Base-by-base conservation (phyloP, 805 yeast genomes). In the Starmerella roubikii region DNA sequence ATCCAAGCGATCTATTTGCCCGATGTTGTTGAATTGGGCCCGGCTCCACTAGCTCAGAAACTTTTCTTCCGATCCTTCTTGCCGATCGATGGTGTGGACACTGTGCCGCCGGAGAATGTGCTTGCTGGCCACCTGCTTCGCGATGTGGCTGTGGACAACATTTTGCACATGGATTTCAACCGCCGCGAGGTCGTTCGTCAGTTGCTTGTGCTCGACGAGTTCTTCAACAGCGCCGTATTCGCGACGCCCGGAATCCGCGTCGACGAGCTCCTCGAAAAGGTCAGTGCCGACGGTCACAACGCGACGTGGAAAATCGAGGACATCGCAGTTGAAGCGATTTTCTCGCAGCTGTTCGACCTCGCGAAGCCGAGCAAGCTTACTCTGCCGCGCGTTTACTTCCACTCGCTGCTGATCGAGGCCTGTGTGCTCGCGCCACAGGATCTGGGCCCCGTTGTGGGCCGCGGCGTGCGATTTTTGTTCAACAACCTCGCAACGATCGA, bases 231-330 rank as follows among this genome's bases (percentile, higher is more conserved):
- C 10, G 71, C 70, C 29, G 52, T 67, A n/a, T 80, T 81, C 58
- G 72, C 83, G 1, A 69, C 71, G 31, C 72, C 91, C 1, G 93
- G 93, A 27, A 71, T 78, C 3, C 72, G 93, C 0, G 67, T 85
- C 42, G 94, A 85, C 49, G 35, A 35, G 20, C 24, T 45, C 19
- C 20, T 34, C 8, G 36, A 22, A 15, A 33, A 20, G 15, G 76
- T 74, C 44, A 63, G 60, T 19, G 62, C 64, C 17, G 37, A 35
- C 18, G 57, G 53, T 5, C 54, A 53, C 10, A 37, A 45, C 24
- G 72, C 93, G 1, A 84, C 94, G 0, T 84, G 82, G 80, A 91
- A 91, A 56, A 71, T 85, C 42, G 98, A 91, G 59, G 95, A 86
- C 55, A 66, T 86, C 30, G 82, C 88, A 0, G 70, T 86, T 26